Evolutionary conservation across 2,329 filamentous ascomycete genomes (phyloP).

Genomic region (Colletotrichum sansevieriae): DNA sequence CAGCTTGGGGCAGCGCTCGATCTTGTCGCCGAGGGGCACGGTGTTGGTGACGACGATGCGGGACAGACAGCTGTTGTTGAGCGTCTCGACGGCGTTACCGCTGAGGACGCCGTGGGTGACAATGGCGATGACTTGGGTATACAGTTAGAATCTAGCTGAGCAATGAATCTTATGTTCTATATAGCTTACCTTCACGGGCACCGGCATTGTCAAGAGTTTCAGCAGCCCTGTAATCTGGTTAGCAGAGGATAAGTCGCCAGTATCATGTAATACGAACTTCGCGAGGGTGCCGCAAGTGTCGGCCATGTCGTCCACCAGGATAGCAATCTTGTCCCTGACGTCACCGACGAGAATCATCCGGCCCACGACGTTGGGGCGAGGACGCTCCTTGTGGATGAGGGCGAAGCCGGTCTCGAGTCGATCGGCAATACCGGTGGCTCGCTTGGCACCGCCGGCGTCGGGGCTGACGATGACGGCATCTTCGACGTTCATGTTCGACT

Average conservation of each 20-base stretch:
- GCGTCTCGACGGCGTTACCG: conserved; percentile 86
- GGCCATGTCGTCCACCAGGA: conserved; percentile 98
- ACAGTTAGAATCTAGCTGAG: background rate
- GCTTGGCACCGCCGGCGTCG: conserved; percentile 88
- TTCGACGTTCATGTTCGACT: conserved; percentile 79
- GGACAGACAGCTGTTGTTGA: conserved; percentile 82
- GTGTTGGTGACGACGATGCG: conserved; percentile 91
- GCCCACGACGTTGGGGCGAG: conserved; percentile 80
- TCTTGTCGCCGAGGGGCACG: conserved; percentile 74
- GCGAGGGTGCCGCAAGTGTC: conserved; percentile 88
- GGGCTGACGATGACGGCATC: conserved; percentile 90
- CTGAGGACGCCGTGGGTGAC: conserved; percentile 95
- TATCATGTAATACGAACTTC: conserved; percentile 75
- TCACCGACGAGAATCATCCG: conserved; percentile 96
- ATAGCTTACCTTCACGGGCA: conserved; percentile 34
- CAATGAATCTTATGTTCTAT: background rate
- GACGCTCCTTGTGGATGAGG: conserved; percentile 85
- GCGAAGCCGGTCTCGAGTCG: conserved; percentile 86
- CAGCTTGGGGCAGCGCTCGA: conserved; percentile 81
- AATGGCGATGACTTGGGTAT: conserved; percentile 77
- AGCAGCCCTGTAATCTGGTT: conserved; percentile 25
- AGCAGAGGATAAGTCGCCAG: background rate
- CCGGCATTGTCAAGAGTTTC: conserved; percentile 38
- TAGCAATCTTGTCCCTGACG: conserved; percentile 90
- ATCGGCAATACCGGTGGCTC: conserved; percentile 88